Base-by-base conservation (phyloP, 208 protist genomes). In the Borovskyia barvae region DNA sequence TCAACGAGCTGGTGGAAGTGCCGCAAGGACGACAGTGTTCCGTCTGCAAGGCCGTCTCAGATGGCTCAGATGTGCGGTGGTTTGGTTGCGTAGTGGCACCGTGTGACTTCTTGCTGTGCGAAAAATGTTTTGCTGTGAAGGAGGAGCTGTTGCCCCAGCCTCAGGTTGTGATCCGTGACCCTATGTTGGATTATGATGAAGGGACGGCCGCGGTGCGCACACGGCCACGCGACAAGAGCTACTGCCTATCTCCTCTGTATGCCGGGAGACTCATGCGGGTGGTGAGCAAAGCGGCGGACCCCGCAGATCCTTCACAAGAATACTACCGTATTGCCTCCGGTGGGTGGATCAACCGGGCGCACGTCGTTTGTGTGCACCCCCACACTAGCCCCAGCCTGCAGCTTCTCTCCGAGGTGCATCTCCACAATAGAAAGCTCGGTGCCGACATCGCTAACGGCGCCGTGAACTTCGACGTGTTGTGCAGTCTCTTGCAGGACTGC, bases 61-160 rank as follows among this genome's bases (percentile, higher is more conserved):
- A 76, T 47, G 57, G 66, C 20, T 74, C 80, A 0, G 71, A 77
- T 47, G 65, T 69, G 52, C 62, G 62, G 29, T 93, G 86, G 86
- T 85, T 77, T 37, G 20, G 46, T 33, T 93, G 86, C 68, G 48
- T 52, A 8, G 67, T 72, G 5, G 50, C 67, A 15, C 47, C 52
- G 5, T 93, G 86, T 35, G 60, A 60, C 32, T 80, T 77, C 22
- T 42, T 85, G 2, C 60, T 93, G 4, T 93, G 87, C 47, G 61
- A 61, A 37, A 93, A 93, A 68, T 93, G 87, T 69, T 85, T 88
- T 48, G 71, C 82, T 32, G 81, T 93, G 45, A 68, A 91, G 9
- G 82, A 93, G 55, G 48, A 72, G 33, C 56, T 90, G 39, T 73
- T 93, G 25, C 57, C 72, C 7, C 36, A 51, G 17, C 64, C 66